A percentile compares a stretch with the other conserved stretches of the same genome.
phyloP scores from a whole-genome alignment of 73 alveolate genomes.

The Tetrahymena thermophila region DNA sequence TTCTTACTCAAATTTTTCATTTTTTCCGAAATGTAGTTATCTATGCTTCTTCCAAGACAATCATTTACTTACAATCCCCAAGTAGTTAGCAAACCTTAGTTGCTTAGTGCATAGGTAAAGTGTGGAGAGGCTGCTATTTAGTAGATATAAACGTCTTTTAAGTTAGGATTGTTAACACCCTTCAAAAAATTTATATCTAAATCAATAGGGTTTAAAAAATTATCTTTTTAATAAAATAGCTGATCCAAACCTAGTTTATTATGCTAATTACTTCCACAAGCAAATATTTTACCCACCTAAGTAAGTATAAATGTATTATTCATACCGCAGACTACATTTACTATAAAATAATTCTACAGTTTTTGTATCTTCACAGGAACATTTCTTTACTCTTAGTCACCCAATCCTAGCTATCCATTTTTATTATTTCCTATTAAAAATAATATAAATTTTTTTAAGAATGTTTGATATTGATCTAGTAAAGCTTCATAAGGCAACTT shows the following conservation, averaged over 20 bases:
- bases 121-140: conserved; percentile 28
- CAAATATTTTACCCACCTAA: conserved; percentile 23
- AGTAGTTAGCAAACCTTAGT: conserved; percentile 12
- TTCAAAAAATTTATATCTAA: conserved; percentile 8
- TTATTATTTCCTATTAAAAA: conserved; percentile 15
- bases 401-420: conserved; percentile 35
- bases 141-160: conserved; percentile 17
- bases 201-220: conserved; percentile 17
- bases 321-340: conserved; percentile 22
- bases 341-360: conserved; percentile 15
- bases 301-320: conserved; percentile 24
- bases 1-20: not conserved
- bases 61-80: conserved; percentile 25
- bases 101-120: conserved; percentile 23
- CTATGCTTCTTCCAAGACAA: conserved; percentile 14
- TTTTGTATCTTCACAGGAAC: conserved; percentile 5
- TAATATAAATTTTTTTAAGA: not conserved
- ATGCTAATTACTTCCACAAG: conserved; percentile 31
- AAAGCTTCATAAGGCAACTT: no score
- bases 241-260: conserved; percentile 21
- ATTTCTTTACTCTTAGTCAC: conserved; percentile 17
- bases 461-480: no score
- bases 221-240: not conserved
- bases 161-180: not conserved
- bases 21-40: not conserved